These are phyloP conservation scores for Aspergillus kassunensis DNA, from an alignment of 495 filamentous ascomycete species.

Conservation along the genomic window DNA sequence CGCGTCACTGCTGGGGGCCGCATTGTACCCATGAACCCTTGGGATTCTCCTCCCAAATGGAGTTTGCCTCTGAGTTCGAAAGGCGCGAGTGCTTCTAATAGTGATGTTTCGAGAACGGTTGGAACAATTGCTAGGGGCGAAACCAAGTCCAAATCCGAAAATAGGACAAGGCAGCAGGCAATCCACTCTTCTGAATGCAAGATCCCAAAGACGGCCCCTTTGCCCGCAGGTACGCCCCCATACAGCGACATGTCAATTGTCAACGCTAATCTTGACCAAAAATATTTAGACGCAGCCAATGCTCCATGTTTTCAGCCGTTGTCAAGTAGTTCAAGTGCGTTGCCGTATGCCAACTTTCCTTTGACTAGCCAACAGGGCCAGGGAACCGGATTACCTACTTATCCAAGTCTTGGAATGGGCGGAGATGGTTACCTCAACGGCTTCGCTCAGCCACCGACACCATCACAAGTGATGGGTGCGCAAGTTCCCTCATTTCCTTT, in stretches of 20 bases:
- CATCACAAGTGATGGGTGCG: conserved; percentile 10
- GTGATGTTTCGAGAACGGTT: neutral
- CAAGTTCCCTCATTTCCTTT: conserved; percentile 5
- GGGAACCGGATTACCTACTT: neutral
- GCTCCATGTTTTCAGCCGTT: conserved; percentile 7
- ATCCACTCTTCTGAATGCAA: neutral
- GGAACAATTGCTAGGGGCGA: neutral
- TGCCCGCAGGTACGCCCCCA: conserved; percentile 5
- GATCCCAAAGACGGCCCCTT: neutral
- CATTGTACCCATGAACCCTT: conserved; percentile 50
- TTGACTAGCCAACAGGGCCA: neutral
- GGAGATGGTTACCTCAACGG: conserved; percentile 4
- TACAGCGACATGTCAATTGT: neutral
- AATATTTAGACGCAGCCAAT: neutral
- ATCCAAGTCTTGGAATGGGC: neutral
- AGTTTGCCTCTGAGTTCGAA: conserved; percentile 17
- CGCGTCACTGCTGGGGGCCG: conserved; percentile 64
- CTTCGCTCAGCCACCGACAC: conserved; percentile 10
- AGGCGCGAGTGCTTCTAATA: conserved; percentile 2
- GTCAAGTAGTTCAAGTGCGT: neutral
- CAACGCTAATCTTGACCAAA: neutral
- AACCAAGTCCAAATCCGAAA: neutral
- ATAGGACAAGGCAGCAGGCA: conserved; percentile 1
- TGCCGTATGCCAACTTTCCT: neutral
- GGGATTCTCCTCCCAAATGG: conserved; percentile 29